phyloP scores from a whole-genome alignment of 768 basidiomycete species.

The Lentinula sp. region DNA sequence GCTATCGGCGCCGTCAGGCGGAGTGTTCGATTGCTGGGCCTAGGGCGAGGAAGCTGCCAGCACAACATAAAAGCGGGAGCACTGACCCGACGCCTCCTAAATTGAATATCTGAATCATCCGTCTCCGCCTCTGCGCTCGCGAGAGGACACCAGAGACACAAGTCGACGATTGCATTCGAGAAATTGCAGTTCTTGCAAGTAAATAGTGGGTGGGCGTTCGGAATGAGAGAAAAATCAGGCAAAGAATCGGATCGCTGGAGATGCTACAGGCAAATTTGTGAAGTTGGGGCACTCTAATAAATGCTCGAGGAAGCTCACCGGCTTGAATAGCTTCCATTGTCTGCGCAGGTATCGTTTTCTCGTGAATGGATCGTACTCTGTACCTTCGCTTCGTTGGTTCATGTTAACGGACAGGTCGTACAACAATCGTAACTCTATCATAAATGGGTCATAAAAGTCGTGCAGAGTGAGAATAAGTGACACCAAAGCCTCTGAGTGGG shows the following conservation, averaged over 20 bases:
- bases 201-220: not conserved
- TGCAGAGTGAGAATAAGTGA: not conserved
- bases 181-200: not conserved
- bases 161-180: not conserved
- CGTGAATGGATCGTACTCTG: not conserved
- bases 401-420: not conserved
- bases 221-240: not conserved
- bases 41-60: not conserved
- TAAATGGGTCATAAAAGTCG: not conserved
- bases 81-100: not conserved
- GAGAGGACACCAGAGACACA: slow-evolving; percentile 1
- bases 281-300: not conserved
- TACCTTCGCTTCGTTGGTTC: not conserved
- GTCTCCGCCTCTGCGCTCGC: not conserved
- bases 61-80: not conserved
- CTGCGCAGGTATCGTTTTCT: not conserved
- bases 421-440: not conserved
- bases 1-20: no score
- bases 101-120: not conserved
- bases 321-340: slow-evolving; percentile 1
- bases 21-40: not conserved
- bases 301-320: not conserved
- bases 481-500: not conserved
- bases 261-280: not conserved
- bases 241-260: not conserved